A percentile compares a stretch with the other conserved stretches of the same genome.
These are phyloP conservation scores for Camelina neglecta DNA, from an alignment of 345 rosid genomes.

Conservation along the genomic window DNA sequence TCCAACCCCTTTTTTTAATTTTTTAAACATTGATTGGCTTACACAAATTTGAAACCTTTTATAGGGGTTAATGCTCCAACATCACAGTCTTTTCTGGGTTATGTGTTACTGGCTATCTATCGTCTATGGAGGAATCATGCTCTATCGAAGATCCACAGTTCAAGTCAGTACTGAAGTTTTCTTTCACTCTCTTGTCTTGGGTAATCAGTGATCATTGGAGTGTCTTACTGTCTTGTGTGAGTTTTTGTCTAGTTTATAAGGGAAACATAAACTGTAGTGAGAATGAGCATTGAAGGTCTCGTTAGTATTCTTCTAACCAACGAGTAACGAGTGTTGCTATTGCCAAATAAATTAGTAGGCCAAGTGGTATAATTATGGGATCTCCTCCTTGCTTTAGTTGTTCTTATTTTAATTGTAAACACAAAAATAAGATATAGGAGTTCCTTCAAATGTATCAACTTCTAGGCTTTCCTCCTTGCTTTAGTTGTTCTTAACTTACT, in stretches of 20 bases:
- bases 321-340: not conserved
- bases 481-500: no score
- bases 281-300: not conserved
- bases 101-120: conserved; percentile 50
- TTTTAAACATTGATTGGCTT: not conserved
- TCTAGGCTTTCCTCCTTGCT: no score
- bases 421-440: no score
- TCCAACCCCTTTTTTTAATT: no score
- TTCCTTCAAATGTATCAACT: no score
- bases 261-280: not conserved
- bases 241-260: not conserved
- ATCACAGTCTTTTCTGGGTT: conserved; percentile 61
- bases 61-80: conserved; percentile 69
- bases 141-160: conserved; percentile 50
- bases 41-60: not conserved
- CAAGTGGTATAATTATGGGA: conserved; percentile 81
- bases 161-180: conserved; percentile 44
- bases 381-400: conserved; percentile 49
- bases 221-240: not conserved
- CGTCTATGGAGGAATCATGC: conserved; percentile 61
- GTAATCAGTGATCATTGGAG: not conserved
- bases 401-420: not conserved
- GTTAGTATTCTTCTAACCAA: not conserved
- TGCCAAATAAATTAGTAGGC: conserved; percentile 55
- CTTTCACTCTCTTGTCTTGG: not conserved